phyloP scores from a whole-genome alignment of 345 rosid genomes.

The Psidium friedrichsthalianum region DNA sequence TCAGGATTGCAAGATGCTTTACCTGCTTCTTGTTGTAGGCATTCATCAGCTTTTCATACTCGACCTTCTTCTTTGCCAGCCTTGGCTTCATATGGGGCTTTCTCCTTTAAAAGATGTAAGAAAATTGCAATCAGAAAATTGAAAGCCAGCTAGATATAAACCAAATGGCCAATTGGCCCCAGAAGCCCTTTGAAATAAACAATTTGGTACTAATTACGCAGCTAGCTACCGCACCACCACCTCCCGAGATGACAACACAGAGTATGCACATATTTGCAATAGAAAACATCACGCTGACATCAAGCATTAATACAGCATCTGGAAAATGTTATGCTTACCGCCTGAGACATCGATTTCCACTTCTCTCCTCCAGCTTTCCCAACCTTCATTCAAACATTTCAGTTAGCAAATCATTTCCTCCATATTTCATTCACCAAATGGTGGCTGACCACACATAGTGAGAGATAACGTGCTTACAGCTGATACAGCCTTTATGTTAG shows the following conservation, averaged over 20 bases:
- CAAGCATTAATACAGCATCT: not conserved
- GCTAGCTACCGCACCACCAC: not conserved
- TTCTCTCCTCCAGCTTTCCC: slow-evolving; percentile 80
- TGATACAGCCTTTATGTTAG: slow-evolving; percentile 58
- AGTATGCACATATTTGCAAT: no score
- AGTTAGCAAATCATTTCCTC: slow-evolving; percentile 4
- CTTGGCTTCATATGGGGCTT: slow-evolving; percentile 82
- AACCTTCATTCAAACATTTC: slow-evolving; percentile 25
- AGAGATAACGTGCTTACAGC: slow-evolving; percentile 36
- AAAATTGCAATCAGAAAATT: not conserved
- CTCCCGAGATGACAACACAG: not conserved
- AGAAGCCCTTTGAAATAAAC: not conserved
- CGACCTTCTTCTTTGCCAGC: slow-evolving; percentile 69
- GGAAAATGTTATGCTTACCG: slow-evolving; percentile 29
- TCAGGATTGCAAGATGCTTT: not conserved
- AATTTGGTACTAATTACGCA: not conserved
- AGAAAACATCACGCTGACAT: not conserved
- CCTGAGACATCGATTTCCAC: slow-evolving; percentile 66
- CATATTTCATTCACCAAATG: not conserved
- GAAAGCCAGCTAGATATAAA: not conserved
- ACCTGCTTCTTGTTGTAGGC: slow-evolving; percentile 82
- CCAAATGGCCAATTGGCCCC: not conserved
- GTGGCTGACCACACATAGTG: not conserved
- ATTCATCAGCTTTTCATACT: slow-evolving; percentile 69
- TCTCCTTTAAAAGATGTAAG: slow-evolving; percentile 30